Base-by-base conservation (phyloP, 1,284 basidiomycete genomes). In the Leccinum colubrinum region DNA sequence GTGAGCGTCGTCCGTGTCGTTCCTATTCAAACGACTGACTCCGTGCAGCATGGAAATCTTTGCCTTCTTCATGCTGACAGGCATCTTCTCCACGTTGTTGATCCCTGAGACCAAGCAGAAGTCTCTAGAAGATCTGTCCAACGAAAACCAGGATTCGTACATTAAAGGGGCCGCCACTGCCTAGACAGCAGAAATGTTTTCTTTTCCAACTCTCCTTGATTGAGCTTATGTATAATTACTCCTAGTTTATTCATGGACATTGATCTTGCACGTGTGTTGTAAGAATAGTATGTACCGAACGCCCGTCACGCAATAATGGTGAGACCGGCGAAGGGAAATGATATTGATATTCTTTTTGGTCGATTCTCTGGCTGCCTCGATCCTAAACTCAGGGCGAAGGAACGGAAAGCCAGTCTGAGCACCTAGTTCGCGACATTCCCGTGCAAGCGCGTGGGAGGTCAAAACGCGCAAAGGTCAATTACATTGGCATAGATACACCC, bases 61-160 rank as follows among this genome's bases (percentile, higher is more conserved):
- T 64, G 81, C 82, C 14, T 73, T 83, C 65, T 85, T 86, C 74
- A 86, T 86, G 82, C 71, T 86, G 35, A 82, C 84, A 1, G 86
- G 87, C 59, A 76, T 86, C 61, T 77, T 81, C 69, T 83, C 86
- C 30, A 86, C 85, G n/a, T 69, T 86, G 43, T 79, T 88, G 35
- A 71, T 86, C 53, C 83, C 83, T 52, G 87, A 90, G 74, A 89
- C 87, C 56, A 87, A 80, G 70, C 78, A 79, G 64, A 74, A 74
- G 64, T 73, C 81, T 8, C 81, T 88, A 48, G 87, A 88, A 71
- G 85, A 86, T 22, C 66, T 82, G 20, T 84, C 82, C 17, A 78
- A 80, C 65, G 85, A 86, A 66, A 72, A 78, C 55, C 84, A 86
- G 66, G 66, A 78, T 1, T 64, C 73, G 57, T 86, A 84, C 67